Conservation (phyloP, 1,139 yeast genomes). For the Taiozyma sp. region DNA sequence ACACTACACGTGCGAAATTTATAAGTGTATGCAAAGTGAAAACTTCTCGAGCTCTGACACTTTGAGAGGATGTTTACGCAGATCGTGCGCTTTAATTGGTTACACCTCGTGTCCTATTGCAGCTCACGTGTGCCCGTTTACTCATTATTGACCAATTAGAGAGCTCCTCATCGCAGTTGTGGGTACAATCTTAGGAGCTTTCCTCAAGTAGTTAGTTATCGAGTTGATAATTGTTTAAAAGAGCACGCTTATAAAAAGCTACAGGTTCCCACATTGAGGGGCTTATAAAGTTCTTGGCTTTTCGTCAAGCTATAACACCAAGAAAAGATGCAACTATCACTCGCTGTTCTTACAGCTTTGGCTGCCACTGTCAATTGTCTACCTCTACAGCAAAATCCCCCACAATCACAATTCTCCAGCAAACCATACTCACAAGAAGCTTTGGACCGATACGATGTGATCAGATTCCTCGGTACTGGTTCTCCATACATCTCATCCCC, state of each 20-base stretch:
- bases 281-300: background rate
- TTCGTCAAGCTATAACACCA: background rate
- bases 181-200: background rate
- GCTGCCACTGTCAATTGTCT: background rate
- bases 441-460: slow-evolving; percentile 27
- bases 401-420: background rate
- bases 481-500: slow-evolving; percentile 42
- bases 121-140: background rate
- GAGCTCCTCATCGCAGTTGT: background rate
- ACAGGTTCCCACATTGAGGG: background rate
- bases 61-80: background rate
- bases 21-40: background rate
- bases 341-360: background rate
- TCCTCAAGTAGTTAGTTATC: background rate
- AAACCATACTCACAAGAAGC: slow-evolving; percentile 19
- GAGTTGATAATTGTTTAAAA: background rate
- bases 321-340: slow-evolving; percentile 1
- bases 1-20: background rate
- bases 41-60: background rate
- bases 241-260: background rate
- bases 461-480: slow-evolving; percentile 40
- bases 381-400: background rate
- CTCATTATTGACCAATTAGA: background rate
- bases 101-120: background rate
- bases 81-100: background rate